These are phyloP conservation scores for Candida tropicalis DNA, from an alignment of 1,139 yeast genomes.

Conservation along the genomic window DNA sequence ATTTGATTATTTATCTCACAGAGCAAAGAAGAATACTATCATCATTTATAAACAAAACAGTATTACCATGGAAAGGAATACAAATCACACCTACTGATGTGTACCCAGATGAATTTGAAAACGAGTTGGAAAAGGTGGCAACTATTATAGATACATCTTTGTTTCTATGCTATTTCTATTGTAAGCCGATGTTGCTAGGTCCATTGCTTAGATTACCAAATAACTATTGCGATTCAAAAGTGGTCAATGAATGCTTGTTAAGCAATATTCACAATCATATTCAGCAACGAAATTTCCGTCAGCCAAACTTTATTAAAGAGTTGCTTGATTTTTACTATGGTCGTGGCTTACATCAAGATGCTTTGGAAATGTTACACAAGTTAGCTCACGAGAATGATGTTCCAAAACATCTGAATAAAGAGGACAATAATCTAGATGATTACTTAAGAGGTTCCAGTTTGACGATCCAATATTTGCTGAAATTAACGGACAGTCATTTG, in stretches of 20 bases:
- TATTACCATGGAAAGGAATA: conserved; percentile 49
- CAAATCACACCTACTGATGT: conserved; percentile 44
- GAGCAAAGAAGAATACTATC: conserved; percentile 55
- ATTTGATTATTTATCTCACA: conserved; percentile 57
- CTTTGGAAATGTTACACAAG: conserved; percentile 59
- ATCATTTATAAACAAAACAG: conserved; percentile 37
- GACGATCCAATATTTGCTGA: conserved; percentile 68
- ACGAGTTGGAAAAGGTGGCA: conserved; percentile 34
- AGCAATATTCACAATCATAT: conserved; percentile 31
- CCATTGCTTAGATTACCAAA: conserved; percentile 75
- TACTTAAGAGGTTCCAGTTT: conserved; percentile 47
- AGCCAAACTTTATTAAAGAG: conserved; percentile 59
- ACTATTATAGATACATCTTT: conserved; percentile 74
- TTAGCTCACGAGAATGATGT: conserved; percentile 32
- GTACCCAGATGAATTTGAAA: conserved; percentile 24
- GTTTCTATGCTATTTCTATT: conserved; percentile 70
- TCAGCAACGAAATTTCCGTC: conserved; percentile 21
- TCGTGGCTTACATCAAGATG: conserved; percentile 63
- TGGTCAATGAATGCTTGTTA: conserved; percentile 59
- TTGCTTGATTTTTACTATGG: conserved; percentile 79
- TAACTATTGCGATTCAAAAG: conserved; percentile 69
- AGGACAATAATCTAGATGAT: conserved; percentile 21
- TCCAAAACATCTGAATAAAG: conserved; percentile 18
- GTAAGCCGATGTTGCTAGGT: conserved; percentile 74
- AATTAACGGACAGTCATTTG: conserved; percentile 53